Evolutionary conservation across 768 basidiomycete genomes (phyloP).

Genomic region (Cystofilobasidium bisporidii): DNA sequence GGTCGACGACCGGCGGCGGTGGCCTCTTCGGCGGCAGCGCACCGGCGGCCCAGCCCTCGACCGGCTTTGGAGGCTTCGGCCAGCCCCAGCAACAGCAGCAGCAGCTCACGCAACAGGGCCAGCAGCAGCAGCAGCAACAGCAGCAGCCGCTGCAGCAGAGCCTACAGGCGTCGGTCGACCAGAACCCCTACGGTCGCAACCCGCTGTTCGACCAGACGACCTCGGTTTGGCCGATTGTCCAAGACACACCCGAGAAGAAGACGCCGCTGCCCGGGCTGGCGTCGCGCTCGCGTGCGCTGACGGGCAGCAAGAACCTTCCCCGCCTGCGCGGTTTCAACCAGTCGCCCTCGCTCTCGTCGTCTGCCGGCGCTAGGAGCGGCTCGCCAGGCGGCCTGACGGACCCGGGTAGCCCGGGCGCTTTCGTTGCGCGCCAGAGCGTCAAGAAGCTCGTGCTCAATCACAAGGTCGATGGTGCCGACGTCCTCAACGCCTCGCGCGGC

Average conservation of each 20-base stretch:
- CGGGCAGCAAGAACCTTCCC: conserved; percentile 31
- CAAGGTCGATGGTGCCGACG: conserved; percentile 27
- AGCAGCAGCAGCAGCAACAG: conserved; percentile 31
- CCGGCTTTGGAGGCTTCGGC: conserved; percentile 14
- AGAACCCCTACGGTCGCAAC: conserved; percentile 47
- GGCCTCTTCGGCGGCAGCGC: conserved; percentile 21
- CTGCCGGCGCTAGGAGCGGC: conserved; percentile 34
- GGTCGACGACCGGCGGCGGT: conserved; percentile 16
- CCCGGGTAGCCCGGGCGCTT: conserved; percentile 55
- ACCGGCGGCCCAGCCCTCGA: neutral
- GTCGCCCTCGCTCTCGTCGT: conserved; percentile 47
- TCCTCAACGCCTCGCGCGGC: conserved; percentile 20
- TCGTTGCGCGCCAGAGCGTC: conserved; percentile 64
- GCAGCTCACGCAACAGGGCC: conserved; percentile 17
- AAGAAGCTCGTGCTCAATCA: conserved; percentile 78
- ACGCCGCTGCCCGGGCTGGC: conserved; percentile 39
- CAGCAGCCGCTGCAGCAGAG: conserved; percentile 29
- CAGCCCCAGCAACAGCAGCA: conserved; percentile 32
- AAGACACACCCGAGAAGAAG: conserved; percentile 33
- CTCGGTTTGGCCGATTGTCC: conserved; percentile 30
- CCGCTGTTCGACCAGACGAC: conserved; percentile 41
- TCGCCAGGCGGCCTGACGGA: conserved; percentile 21
- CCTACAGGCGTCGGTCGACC: conserved; percentile 63
- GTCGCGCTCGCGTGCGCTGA: conserved; percentile 35
- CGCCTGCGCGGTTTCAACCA: conserved; percentile 37